Evolutionary conservation across 106 monocot species (phyloP).

Genomic region (Xerophyta viscosa): DNA sequence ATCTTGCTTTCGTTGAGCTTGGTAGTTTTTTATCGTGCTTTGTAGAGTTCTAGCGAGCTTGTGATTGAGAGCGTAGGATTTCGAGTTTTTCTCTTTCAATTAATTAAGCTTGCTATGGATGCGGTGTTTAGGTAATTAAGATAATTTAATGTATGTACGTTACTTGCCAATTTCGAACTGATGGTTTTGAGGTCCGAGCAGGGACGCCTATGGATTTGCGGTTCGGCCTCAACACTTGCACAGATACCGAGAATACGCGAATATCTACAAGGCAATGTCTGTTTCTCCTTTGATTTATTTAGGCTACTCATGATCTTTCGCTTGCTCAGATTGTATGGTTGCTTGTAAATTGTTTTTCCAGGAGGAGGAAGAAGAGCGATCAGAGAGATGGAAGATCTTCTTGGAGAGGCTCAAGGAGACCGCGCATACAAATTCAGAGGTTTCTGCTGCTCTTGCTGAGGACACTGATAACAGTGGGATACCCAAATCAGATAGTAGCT

Average conservation of each 20-base stretch:
- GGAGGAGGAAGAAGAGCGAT: constrained; percentile 97
- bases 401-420: constrained; percentile 48
- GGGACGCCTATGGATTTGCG: constrained; percentile 94
- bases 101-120: constrained; percentile 33
- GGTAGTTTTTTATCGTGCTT: not conserved
- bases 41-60: constrained; percentile 1
- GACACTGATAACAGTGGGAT: constrained; percentile 7
- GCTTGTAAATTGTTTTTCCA: constrained; percentile 32
- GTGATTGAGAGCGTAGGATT: constrained; percentile 4
- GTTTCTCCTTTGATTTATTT: no score
- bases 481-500: constrained; percentile 6
- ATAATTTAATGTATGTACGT: no score
- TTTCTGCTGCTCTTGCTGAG: no score
- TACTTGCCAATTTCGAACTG: not conserved
- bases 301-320: no score
- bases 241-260: constrained; percentile 72
- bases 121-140: constrained; percentile 41
- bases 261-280: constrained; percentile 80
- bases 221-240: constrained; percentile 95
- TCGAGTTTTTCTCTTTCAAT: not conserved
- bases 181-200: constrained; percentile 27
- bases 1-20: no score
- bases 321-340: not conserved
- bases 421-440: constrained; percentile 4
- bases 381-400: constrained; percentile 78